Percentiles rank a stretch among this genome's conserved stretches.
Conservation (phyloP, 2,329 filamentous ascomycete genomes). For the Tolypocladium pustulatum region DNA sequence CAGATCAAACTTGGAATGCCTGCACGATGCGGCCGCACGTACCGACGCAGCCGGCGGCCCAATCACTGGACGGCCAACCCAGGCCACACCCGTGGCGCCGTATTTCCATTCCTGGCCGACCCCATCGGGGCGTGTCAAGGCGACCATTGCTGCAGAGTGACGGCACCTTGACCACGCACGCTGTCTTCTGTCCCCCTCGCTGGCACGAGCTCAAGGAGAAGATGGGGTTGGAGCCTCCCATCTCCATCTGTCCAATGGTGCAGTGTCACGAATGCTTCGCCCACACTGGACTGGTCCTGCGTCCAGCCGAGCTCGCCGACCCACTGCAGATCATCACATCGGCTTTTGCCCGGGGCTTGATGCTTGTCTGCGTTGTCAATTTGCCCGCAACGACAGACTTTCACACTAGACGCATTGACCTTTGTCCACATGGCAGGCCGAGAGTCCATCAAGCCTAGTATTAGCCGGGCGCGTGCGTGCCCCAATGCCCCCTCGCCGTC, state of each 20-base stretch:
- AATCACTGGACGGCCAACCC: background rate
- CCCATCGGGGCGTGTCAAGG: background rate
- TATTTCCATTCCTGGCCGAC: background rate
- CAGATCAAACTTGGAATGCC: background rate
- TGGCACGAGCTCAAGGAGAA: background rate
- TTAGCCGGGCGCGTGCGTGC: background rate
- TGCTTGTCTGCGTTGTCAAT: background rate
- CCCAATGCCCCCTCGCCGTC: too few species aligned
- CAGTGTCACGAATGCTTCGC: background rate
- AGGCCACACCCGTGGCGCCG: background rate
- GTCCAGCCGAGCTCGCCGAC: background rate
- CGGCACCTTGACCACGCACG: background rate
- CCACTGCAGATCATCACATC: background rate
- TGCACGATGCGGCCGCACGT: background rate
- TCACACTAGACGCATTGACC: background rate
- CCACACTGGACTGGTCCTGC: background rate
- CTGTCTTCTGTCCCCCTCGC: background rate
- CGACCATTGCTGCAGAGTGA: background rate
- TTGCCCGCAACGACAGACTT: background rate
- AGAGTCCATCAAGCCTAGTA: too few species aligned
- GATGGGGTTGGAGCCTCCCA: background rate
- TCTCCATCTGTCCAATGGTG: background rate
- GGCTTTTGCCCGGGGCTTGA: background rate
- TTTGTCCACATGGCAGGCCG: too few species aligned
- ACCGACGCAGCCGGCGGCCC: background rate